These are phyloP conservation scores for Euphorbia celastroides DNA, from an alignment of 441 rosid genomes.

Conservation along the genomic window DNA sequence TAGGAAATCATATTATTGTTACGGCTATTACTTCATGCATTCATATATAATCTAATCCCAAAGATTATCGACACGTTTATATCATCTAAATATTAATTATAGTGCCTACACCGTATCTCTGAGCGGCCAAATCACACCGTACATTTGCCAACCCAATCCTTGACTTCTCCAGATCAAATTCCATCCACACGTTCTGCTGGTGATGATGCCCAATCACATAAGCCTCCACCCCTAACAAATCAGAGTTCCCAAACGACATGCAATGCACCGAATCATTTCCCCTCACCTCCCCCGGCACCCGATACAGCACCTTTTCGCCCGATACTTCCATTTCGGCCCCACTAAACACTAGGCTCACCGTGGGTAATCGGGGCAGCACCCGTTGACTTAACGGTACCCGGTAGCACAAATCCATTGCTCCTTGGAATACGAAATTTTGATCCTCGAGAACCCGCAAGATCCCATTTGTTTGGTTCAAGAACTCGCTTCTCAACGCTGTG, in stretches of 20 bases:
- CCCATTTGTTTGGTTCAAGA: constrained; percentile 50
- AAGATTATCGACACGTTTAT: no score
- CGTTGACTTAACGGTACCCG: constrained; percentile 29
- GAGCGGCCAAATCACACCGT: constrained; percentile 68
- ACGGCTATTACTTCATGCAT: no score
- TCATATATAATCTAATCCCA: no score
- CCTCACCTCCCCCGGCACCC: constrained; percentile 51
- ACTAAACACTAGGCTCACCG: constrained; percentile 54
- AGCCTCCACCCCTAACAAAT: constrained; percentile 75
- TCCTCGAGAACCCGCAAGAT: constrained; percentile 51
- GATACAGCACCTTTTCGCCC: constrained; percentile 49
- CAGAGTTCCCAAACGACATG: constrained; percentile 82
- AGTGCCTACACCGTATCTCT: constrained; percentile 48
- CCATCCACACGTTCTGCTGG: constrained; percentile 88
- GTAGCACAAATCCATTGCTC: constrained; percentile 86
- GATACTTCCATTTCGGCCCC: constrained; percentile 76
- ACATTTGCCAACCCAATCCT: constrained; percentile 70
- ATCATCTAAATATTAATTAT: no score
- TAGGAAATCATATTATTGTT: no score
- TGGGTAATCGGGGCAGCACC: constrained; percentile 40
- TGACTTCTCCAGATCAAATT: constrained; percentile 71
- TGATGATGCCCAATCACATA: constrained; percentile 88
- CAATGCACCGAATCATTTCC: constrained; percentile 70
- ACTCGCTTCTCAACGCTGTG: constrained; percentile 50
- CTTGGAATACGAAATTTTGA: constrained; percentile 65